Evolutionary conservation across 2,329 filamentous ascomycete species (phyloP).

Genomic region (Monilinia fructicola): DNA sequence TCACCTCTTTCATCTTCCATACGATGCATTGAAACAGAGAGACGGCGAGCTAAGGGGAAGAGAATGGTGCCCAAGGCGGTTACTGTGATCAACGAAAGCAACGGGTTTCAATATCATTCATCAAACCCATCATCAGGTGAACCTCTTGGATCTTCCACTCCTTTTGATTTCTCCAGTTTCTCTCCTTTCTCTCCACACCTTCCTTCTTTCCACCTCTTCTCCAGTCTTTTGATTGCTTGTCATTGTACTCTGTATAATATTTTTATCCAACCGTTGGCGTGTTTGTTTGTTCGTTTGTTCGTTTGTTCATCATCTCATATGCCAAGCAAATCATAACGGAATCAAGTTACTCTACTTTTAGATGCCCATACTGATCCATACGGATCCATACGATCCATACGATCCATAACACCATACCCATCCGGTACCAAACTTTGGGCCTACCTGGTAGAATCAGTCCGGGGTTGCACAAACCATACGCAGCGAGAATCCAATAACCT

Average conservation of each 20-base stretch:
- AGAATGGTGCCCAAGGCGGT: background rate
- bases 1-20: background rate
- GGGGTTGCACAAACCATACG: slow-evolving; percentile 21
- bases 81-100: slow-evolving; percentile 17
- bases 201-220: background rate
- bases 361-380: background rate
- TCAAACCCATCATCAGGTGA: slow-evolving; percentile 10
- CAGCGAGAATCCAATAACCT: slow-evolving; percentile 20
- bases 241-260: background rate
- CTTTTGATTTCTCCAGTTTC: too few species aligned
- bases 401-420: slow-evolving; percentile 12
- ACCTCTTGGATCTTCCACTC: background rate
- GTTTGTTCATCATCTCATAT: slow-evolving; percentile 12
- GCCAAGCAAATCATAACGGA: slow-evolving; percentile 17
- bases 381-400: slow-evolving; percentile 1
- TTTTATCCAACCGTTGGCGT: too few species aligned
- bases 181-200: slow-evolving; percentile 19
- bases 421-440: slow-evolving; percentile 7
- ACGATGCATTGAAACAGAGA: background rate
- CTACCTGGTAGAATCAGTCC: slow-evolving; percentile 16
- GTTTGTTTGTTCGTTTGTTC: background rate
- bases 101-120: slow-evolving; percentile 18
- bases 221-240: slow-evolving; percentile 11
- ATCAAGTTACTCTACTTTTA: slow-evolving; percentile 16
- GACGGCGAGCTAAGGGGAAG: background rate